Conservation (phyloP, 2,329 filamentous ascomycete genomes). For the Sporothrix sp. region DNA sequence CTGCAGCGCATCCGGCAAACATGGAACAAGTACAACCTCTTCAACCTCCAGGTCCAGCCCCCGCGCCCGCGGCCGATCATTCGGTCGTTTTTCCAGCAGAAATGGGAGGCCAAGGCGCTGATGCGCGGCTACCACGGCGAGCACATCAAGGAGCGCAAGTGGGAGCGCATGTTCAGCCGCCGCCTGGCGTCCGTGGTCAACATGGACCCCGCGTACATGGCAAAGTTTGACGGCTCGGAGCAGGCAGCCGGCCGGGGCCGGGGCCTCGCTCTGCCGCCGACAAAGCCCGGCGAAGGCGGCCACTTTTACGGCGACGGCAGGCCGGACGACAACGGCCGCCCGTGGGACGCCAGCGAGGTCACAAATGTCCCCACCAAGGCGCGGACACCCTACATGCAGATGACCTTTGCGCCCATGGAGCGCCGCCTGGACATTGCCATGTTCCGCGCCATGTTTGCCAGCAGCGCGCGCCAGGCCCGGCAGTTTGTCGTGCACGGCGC, state of each 20-base stretch:
- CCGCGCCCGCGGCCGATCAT: conserved; percentile 31
- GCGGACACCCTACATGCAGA: conserved; percentile 95
- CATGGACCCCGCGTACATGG: conserved; percentile 75
- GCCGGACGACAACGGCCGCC: too few species aligned
- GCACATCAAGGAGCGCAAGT: conserved; percentile 84
- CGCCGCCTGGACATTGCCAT: conserved; percentile 88
- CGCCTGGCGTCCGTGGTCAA: conserved; percentile 73
- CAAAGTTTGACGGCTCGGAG: conserved; percentile 69
- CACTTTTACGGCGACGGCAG: not conserved
- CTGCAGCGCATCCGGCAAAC: conserved; percentile 81
- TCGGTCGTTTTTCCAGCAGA: conserved; percentile 91
- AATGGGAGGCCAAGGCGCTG: conserved; percentile 83
- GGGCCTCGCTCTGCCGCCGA: conserved; percentile 41
- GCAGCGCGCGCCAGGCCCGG: conserved; percentile 81
- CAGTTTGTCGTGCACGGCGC: conserved; percentile 90
- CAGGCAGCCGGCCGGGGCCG: conserved; percentile 76
- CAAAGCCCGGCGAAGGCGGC: not conserved
- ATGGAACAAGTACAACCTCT: conserved; percentile 97
- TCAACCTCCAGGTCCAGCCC: conserved; percentile 59
- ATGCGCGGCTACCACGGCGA: conserved; percentile 89
- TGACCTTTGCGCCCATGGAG: conserved; percentile 89
- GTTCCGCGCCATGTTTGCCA: conserved; percentile 88
- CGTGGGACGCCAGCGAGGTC: too few species aligned
- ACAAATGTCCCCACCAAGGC: too few species aligned
- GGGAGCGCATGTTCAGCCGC: conserved; percentile 84